Percentiles rank a stretch among this genome's conserved stretches.
phyloP scores from a whole-genome alignment of 2,329 filamentous ascomycete species.

The Fusarium devonianum region DNA sequence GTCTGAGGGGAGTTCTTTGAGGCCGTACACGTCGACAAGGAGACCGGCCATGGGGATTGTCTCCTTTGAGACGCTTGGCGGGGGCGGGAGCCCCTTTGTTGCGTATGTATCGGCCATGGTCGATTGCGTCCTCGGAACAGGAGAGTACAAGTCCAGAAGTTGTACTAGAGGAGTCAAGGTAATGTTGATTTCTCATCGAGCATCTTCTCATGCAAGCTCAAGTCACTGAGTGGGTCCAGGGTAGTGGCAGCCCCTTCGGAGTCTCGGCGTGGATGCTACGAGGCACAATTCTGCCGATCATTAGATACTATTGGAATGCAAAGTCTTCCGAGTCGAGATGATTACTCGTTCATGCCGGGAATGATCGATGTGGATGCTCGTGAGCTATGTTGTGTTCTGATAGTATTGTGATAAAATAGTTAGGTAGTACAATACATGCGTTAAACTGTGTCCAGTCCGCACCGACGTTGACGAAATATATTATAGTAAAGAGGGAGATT shows the following conservation, averaged over 20 bases:
- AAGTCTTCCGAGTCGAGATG: no score
- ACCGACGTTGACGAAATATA: no score
- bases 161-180: background rate
- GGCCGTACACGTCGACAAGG: slow-evolving; percentile 79
- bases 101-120: slow-evolving; percentile 42
- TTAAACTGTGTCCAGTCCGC: no score
- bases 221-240: slow-evolving; percentile 31
- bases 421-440: no score
- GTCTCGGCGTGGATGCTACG: background rate
- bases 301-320: background rate
- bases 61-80: slow-evolving; percentile 65
- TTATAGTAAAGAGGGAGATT: no score
- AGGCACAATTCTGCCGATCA: background rate
- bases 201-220: background rate
- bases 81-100: slow-evolving; percentile 49
- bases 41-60: slow-evolving; percentile 80
- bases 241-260: slow-evolving; percentile 13
- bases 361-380: no score
- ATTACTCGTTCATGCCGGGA: no score
- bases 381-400: no score
- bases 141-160: background rate
- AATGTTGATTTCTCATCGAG: background rate
- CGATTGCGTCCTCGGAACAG: background rate
- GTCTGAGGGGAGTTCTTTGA: slow-evolving; percentile 70
- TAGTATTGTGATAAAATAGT: no score